Base-by-base conservation (phyloP, 768 basidiomycete species). In the Leucocoprinus birnbaumii region DNA sequence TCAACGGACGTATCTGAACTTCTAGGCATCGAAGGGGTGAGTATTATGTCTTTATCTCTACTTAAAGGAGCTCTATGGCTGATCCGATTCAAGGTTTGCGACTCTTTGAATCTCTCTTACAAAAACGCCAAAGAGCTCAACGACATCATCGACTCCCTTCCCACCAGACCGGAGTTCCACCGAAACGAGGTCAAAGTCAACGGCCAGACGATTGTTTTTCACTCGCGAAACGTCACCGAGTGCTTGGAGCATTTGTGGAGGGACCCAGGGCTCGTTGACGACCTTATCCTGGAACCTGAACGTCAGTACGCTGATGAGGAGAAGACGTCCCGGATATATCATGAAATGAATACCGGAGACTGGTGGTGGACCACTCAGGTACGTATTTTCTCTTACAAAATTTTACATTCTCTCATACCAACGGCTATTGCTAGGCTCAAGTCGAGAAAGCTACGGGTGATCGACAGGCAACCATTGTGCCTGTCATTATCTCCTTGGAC, bases 361-460 rank as follows among this genome's bases (percentile, higher is more conserved):
- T 82, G 80, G 80, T 80, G 78, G 80, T 80, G 78, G 78, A 46
- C 45, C 8, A 73, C 68, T 2, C 80, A 80, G 66, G 79, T 79
- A 57, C 24, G 70, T 59, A n/a, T n/a, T n/a, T 38, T n/a, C 3
- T 13, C 38, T 13, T 3, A n/a, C n/a, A 14, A 38, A 6, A n/a
- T 13, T 38, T 6, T 3, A 38, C 31, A 10, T 38, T 3, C n/a
- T 3, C 9, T 38, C 3, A n/a, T n/a, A 11, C 16, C 16, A 6
- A 10, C 9, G n/a, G n/a, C 4, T 14, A 5, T 11, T 38, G 38
- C 9, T 14, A 38, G 16, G 16, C 9, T 13, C 6, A 38, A 14
- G 38, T 38, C 4, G 38, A 71, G 69, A 58, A 54, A 35, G 43
- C 46, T 1, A 26, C 72, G 4, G 68, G 71, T 35, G 45, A 50